A percentile compares a stretch with the other conserved stretches of the same genome.
These are phyloP conservation scores for Cercospora sp. DNA, from an alignment of 2,329 filamentous ascomycete species.

Conservation along the genomic window DNA sequence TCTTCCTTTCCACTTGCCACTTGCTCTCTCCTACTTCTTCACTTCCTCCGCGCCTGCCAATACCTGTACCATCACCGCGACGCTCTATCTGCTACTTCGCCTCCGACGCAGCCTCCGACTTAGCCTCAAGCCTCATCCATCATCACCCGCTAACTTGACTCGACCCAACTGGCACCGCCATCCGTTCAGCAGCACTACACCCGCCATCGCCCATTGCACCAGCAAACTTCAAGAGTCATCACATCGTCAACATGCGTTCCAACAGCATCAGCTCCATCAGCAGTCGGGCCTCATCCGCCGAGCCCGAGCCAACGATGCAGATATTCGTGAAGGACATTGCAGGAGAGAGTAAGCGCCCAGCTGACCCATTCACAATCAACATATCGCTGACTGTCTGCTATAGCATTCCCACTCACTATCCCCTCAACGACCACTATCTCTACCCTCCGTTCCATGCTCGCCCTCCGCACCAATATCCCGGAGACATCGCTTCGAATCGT, in stretches of 20 bases:
- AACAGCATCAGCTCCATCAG: conserved; percentile 48
- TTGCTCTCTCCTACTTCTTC: background rate
- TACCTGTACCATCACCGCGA: background rate
- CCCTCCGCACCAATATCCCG: conserved; percentile 58
- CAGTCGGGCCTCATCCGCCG: conserved; percentile 43
- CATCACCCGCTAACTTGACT: background rate
- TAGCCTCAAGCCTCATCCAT: background rate
- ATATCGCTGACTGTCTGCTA: conserved; percentile 28
- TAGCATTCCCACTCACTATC: conserved; percentile 60
- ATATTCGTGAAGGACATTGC: conserved; percentile 63
- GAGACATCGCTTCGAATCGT: conserved; percentile 56
- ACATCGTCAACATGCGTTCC: conserved; percentile 42
- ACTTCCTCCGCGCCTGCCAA: background rate
- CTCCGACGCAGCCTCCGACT: background rate
- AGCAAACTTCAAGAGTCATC: background rate
- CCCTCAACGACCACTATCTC: conserved; percentile 56
- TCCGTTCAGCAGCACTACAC: background rate
- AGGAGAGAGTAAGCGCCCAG: conserved; percentile 55
- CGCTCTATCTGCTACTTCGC: too few relatives aligned
- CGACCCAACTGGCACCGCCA: background rate
- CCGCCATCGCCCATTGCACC: background rate
- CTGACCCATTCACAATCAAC: conserved; percentile 4
- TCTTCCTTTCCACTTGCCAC: background rate
- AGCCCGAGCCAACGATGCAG: conserved; percentile 57
- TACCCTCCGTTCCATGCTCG: conserved; percentile 59